phyloP scores from a whole-genome alignment of 768 basidiomycete genomes.

The Auriscalpium orientale region DNA sequence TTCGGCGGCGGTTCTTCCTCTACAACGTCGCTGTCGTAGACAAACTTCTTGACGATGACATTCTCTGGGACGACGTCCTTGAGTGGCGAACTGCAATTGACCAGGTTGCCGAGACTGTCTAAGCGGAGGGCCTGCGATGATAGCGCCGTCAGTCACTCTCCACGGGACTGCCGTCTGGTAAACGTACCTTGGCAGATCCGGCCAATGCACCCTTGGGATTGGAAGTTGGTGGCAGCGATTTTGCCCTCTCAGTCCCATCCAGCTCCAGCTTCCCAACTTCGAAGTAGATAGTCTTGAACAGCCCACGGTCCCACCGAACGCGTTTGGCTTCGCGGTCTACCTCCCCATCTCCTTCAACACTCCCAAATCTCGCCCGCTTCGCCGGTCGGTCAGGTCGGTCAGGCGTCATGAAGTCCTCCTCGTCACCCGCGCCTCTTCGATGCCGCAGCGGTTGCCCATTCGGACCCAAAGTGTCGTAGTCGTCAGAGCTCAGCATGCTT shows the following conservation, averaged over 20 bases:
- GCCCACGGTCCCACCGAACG: conserved; percentile 73
- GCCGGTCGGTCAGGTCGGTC: conserved; percentile 32
- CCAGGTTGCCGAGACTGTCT: conserved; percentile 67
- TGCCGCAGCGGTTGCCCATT: conserved; percentile 33
- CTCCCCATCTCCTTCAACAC: conserved; percentile 19
- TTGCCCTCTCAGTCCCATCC: conserved; percentile 16
- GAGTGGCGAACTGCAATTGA: conserved; percentile 47
- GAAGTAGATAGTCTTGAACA: conserved; percentile 53
- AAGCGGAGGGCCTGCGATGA: conserved; percentile 31
- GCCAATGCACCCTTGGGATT: conserved; percentile 57
- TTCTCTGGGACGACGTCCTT: conserved; percentile 55
- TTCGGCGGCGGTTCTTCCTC: conserved; percentile 20
- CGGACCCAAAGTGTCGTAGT: conserved; percentile 24
- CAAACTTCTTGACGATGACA: conserved; percentile 67
- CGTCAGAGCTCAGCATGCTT: conserved; percentile 19
- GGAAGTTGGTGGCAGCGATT: conserved; percentile 31
- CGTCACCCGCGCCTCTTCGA: conserved; percentile 66
- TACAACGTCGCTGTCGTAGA: conserved; percentile 62
- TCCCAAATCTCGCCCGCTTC: conserved; percentile 31
- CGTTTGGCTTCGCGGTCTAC: conserved; percentile 34
- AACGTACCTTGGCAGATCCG: conserved; percentile 53
- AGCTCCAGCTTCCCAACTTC: conserved; percentile 32
- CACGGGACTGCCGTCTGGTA: conserved; percentile 29
- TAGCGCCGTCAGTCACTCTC: too few species aligned
- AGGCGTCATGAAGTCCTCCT: conserved; percentile 73